These are phyloP conservation scores for Penicillium verrucosum DNA, from an alignment of 2,329 filamentous ascomycete genomes.

Conservation along the genomic window DNA sequence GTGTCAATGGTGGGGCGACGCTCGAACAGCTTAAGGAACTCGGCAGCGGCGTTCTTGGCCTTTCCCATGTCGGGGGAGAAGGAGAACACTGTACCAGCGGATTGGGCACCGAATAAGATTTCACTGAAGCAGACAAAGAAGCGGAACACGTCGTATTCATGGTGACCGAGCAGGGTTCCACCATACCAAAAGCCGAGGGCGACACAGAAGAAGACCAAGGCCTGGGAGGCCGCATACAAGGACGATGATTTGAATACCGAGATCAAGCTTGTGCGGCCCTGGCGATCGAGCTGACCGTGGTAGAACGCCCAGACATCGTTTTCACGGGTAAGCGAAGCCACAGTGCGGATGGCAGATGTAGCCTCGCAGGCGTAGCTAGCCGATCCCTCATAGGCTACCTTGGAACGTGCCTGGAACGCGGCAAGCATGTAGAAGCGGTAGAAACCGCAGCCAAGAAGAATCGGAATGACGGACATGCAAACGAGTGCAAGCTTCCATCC, in stretches of 20 bases:
- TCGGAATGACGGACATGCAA: slow-evolving; percentile 72
- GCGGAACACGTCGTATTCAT: slow-evolving; percentile 73
- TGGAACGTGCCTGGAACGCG: slow-evolving; percentile 73
- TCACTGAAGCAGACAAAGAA: slow-evolving; percentile 91
- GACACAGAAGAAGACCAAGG: slow-evolving; percentile 75
- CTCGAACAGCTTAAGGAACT: slow-evolving; percentile 81
- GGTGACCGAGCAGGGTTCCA: slow-evolving; percentile 66
- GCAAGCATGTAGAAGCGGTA: slow-evolving; percentile 82
- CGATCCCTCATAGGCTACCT: slow-evolving; percentile 73
- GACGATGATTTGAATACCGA: slow-evolving; percentile 73
- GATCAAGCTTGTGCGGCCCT: slow-evolving; percentile 65
- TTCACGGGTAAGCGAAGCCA: slow-evolving; percentile 86
- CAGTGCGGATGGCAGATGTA: slow-evolving; percentile 88
- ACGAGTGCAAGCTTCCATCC: slow-evolving; percentile 88
- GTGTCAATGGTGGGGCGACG: slow-evolving; percentile 76
- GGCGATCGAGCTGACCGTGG: slow-evolving; percentile 61
- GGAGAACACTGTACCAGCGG: slow-evolving; percentile 82
- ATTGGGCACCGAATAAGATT: slow-evolving; percentile 88
- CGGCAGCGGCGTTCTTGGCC: slow-evolving; percentile 75
- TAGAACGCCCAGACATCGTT: slow-evolving; percentile 73
- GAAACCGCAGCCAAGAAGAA: slow-evolving; percentile 78
- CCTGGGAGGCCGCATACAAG: slow-evolving; percentile 82
- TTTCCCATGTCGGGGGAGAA: slow-evolving; percentile 93
- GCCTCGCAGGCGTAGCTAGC: slow-evolving; percentile 90
- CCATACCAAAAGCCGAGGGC: slow-evolving; percentile 94